These are phyloP conservation scores for Myrmaecium sp. DNA, from an alignment of 2,329 filamentous ascomycete species.

Conservation along the genomic window DNA sequence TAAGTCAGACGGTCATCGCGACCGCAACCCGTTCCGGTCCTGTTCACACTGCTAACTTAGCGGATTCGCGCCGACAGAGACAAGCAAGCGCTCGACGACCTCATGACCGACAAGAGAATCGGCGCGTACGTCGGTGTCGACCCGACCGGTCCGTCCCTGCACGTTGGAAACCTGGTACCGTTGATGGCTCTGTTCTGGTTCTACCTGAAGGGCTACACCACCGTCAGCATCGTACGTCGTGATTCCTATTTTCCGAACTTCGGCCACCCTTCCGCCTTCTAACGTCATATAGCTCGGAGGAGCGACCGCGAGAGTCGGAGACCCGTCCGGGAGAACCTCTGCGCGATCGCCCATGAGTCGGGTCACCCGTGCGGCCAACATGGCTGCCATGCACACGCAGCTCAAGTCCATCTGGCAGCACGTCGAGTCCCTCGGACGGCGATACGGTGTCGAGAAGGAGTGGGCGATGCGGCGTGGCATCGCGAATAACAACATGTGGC, in stretches of 20 bases:
- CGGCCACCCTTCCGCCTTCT: background rate
- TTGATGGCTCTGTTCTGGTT: slow-evolving; percentile 77
- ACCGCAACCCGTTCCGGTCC: background rate
- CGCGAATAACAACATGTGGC: slow-evolving; percentile 73
- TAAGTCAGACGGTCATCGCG: too few relatives aligned
- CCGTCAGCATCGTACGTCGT: slow-evolving; percentile 41
- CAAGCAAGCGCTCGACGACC: slow-evolving; percentile 39
- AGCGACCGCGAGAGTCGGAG: slow-evolving; percentile 62
- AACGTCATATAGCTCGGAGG: slow-evolving; percentile 39
- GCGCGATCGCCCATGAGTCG: slow-evolving; percentile 39
- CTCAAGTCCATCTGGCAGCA: slow-evolving; percentile 58
- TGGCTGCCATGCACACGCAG: slow-evolving; percentile 52
- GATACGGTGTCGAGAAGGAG: slow-evolving; percentile 45
- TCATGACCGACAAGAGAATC: slow-evolving; percentile 49
- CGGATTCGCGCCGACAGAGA: slow-evolving; percentile 18
- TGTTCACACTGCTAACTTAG: slow-evolving; percentile 6
- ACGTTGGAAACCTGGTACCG: slow-evolving; percentile 65
- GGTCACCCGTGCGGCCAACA: slow-evolving; percentile 42
- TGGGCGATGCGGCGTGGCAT: slow-evolving; percentile 52
- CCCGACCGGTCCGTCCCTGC: slow-evolving; percentile 62
- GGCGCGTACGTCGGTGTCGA: slow-evolving; percentile 70
- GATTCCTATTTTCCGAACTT: slow-evolving; percentile 2
- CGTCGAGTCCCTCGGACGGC: slow-evolving; percentile 47
- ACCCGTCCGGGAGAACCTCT: slow-evolving; percentile 54
- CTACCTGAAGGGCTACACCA: slow-evolving; percentile 56